Evolutionary conservation across 2,329 filamentous ascomycete species (phyloP).

Genomic region (Neodidymelliopsis sp.): DNA sequence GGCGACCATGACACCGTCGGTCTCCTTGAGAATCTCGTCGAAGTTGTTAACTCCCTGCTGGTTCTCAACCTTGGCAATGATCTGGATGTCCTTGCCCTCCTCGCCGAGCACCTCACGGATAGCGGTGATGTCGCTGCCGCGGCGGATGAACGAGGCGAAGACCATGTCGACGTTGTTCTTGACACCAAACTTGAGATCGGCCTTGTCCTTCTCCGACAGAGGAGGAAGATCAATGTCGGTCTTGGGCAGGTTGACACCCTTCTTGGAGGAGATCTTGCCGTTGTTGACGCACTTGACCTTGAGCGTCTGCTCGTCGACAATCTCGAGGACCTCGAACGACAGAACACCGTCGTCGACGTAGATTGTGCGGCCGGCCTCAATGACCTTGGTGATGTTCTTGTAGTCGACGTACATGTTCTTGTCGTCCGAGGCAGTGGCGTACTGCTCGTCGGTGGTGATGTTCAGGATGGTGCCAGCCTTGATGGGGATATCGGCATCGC

Average conservation of each 20-base stretch:
- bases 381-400: slow-evolving; percentile 99
- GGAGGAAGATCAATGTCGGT: slow-evolving; percentile 98
- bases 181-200: slow-evolving; percentile 91
- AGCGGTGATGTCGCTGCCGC: slow-evolving; percentile 87
- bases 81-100: slow-evolving; percentile 95
- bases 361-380: slow-evolving; percentile 87
- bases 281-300: slow-evolving; percentile 92
- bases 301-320: slow-evolving; percentile 89
- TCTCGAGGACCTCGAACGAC: slow-evolving; percentile 89
- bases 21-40: slow-evolving; percentile 92
- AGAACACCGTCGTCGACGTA: slow-evolving; percentile 99
- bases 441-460: slow-evolving; percentile 96
- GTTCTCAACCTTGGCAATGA: slow-evolving; percentile 99
- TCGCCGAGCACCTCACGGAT: slow-evolving; percentile 92
- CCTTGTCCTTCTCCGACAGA: slow-evolving; percentile 97
- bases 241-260: slow-evolving; percentile 98
- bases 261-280: slow-evolving; percentile 97
- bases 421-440: slow-evolving; percentile 82
- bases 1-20: slow-evolving; percentile 99
- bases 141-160: slow-evolving; percentile 97
- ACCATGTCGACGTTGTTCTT: slow-evolving; percentile 99
- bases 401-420: slow-evolving; percentile 99
- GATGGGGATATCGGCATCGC: slow-evolving; percentile 80
- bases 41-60: slow-evolving; percentile 99
- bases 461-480: slow-evolving; percentile 83